Base-by-base conservation (phyloP, 306 rosid genomes). In the Luffa aegyptiaca region DNA sequence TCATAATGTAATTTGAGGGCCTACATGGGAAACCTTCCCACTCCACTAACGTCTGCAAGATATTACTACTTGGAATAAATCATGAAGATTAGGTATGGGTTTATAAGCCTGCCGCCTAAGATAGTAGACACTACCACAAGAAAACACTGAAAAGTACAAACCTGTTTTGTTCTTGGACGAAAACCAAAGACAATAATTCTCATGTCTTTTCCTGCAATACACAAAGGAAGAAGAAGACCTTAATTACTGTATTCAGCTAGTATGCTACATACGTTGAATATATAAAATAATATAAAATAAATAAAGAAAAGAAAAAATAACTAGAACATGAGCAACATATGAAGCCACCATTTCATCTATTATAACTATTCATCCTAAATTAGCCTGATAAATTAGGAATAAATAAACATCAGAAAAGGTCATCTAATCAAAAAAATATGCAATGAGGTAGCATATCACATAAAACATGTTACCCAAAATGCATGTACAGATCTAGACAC, bases 91-190 rank as follows among this genome's bases (percentile, higher is more conserved):
- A n/a, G 73, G 13, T 66, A 20, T 10, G 9, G 39, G 42, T 46
- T 70, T 69, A 44, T 42, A 44, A 68, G 17, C 17, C 53, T 20
- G 49, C 42, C 44, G 37, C 56, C 53, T 70, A 45, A 70, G 35
- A 70, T 46, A n/a, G 37, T 10, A 26, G 31, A 44, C 55, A 70
- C 44, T 42, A 45, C 46, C 55, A 45, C 76, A 71, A 68, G 74
- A 35, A 81, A 75, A 70, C 56, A 78, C 80, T 69, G 66, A 36
- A 36, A 72, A 76, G 86, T 62, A 84, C 70, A 78, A 80, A 95
- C 99, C 99, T 95, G 96, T 81, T 93, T 93, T 64, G 99, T 93
- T 80, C 84, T 87, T 79, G 97, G 93, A 80, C 92, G 93, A 85
- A 95, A 95, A 80, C 96, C 93, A 85, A 95, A 95, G 82, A 95